These are phyloP conservation scores for Phytopythium litorale DNA, from an alignment of 352 stramenopile genomes.

Conservation along the genomic window DNA sequence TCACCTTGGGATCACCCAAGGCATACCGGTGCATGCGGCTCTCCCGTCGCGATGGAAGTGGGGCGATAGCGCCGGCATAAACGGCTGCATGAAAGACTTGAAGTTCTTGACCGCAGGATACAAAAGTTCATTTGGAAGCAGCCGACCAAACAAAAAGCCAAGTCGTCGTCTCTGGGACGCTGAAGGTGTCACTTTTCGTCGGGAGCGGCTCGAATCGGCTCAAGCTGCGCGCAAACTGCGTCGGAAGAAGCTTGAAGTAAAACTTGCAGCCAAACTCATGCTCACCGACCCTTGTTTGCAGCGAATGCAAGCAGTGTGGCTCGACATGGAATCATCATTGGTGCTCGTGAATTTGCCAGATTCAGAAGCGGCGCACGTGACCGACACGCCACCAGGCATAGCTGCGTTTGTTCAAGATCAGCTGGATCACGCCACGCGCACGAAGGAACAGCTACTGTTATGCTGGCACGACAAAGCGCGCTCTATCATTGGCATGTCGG, in stretches of 20 bases:
- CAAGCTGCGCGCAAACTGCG: slow-evolving; percentile 1
- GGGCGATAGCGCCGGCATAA: slow-evolving; percentile 44
- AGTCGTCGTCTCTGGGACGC: neutral
- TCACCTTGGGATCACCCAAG: slow-evolving; percentile 44
- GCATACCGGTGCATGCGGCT: slow-evolving; percentile 34
- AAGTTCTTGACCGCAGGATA: slow-evolving; percentile 20
- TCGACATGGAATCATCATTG: slow-evolving; percentile 42
- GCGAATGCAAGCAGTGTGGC: slow-evolving; percentile 56
- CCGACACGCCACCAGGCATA: slow-evolving; percentile 31
- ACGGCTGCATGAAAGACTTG: slow-evolving; percentile 51
- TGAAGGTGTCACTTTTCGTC: neutral
- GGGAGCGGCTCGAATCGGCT: neutral
- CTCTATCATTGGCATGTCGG: slow-evolving; percentile 20
- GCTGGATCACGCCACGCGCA: slow-evolving; percentile 35
- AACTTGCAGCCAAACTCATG: slow-evolving; percentile 39
- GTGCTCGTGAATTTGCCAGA: slow-evolving; percentile 46
- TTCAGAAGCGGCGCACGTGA: slow-evolving; percentile 16
- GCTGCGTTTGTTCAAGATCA: slow-evolving; percentile 52
- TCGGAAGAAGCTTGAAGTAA: slow-evolving; percentile 37
- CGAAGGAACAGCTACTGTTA: slow-evolving; percentile 46
- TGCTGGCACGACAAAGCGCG: slow-evolving; percentile 53
- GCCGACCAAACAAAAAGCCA: neutral
- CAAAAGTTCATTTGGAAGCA: neutral
- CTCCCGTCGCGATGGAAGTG: slow-evolving; percentile 65
- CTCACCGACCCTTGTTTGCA: slow-evolving; percentile 46